Percentiles rank a stretch among this genome's conserved stretches.
These are phyloP conservation scores for Mrakia hoshinonis DNA, from an alignment of 768 basidiomycete species.

Conservation along the genomic window DNA sequence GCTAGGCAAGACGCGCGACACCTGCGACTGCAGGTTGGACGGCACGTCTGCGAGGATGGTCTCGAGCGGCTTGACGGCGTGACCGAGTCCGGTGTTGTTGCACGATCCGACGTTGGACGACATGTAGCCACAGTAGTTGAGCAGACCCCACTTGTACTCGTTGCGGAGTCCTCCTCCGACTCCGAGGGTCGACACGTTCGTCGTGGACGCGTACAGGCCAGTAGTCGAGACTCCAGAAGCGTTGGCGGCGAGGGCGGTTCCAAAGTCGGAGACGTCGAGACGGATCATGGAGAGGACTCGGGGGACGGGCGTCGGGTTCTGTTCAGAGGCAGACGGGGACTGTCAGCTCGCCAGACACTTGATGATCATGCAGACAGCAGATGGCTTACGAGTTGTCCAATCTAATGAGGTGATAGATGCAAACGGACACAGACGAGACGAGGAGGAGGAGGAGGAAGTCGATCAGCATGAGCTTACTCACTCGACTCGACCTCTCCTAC, in stretches of 20 bases:
- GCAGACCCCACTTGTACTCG: constrained; percentile 19
- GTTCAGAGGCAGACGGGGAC: too few species aligned
- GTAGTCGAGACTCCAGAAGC: not conserved
- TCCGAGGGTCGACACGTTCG: constrained; percentile 14
- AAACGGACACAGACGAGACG: not conserved
- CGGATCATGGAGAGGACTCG: constrained; percentile 12
- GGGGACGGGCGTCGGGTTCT: constrained; percentile 21
- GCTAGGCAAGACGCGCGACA: not conserved
- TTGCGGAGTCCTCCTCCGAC: constrained; percentile 7
- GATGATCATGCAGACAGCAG: not conserved
- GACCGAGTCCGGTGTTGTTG: constrained; percentile 9
- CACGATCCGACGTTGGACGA: not conserved
- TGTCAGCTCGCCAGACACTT: too few species aligned
- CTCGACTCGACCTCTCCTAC: too few species aligned
- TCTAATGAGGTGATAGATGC: not conserved
- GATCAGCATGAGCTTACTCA: constrained; percentile 5
- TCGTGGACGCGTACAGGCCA: constrained; percentile 11
- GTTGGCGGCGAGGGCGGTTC: not conserved
- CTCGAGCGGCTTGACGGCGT: constrained; percentile 6
- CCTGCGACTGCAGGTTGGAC: not conserved
- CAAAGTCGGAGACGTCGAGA: not conserved
- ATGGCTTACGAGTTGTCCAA: constrained; percentile 16
- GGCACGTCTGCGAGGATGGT: constrained; percentile 17
- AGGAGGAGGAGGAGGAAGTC: not conserved
- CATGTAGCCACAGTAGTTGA: constrained; percentile 22